phyloP scores from a whole-genome alignment of 306 rosid genomes.

The Quercus aquifolioides region DNA sequence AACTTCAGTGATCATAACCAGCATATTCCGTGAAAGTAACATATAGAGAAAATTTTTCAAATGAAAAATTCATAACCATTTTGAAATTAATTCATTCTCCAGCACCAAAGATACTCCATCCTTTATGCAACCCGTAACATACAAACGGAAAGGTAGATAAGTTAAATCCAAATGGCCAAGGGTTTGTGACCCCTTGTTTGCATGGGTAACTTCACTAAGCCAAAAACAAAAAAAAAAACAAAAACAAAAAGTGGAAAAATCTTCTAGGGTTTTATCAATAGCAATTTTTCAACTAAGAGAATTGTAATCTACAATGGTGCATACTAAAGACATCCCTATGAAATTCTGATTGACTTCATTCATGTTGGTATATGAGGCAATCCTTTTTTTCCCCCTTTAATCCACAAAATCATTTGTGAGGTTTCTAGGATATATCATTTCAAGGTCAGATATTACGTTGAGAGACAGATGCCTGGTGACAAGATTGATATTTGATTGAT shows the following conservation, averaged over 20 bases:
- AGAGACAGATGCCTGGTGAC: no score
- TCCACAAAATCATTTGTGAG: no score
- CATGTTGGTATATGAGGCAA: background rate
- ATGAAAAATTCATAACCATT: background rate
- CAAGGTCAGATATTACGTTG: no score
- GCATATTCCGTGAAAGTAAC: background rate
- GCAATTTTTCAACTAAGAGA: background rate
- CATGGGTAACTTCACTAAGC: background rate
- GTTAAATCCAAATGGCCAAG: background rate
- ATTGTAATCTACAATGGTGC: background rate
- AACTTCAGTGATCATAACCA: background rate
- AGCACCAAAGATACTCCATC: no score
- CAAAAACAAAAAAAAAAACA: background rate
- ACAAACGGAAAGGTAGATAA: background rate
- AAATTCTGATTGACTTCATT: background rate
- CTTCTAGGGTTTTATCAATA: background rate
- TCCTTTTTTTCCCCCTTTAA: background rate
- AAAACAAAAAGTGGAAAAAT: background rate
- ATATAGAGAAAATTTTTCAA: background rate
- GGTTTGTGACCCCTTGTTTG: background rate
- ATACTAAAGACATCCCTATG: background rate
- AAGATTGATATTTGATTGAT: no score
- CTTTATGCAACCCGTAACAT: background rate
- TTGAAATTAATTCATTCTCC: no score
- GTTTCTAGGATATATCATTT: no score